phyloP scores from a whole-genome alignment of 2,329 filamentous ascomycete species.

The Cladosporium oxysporum region DNA sequence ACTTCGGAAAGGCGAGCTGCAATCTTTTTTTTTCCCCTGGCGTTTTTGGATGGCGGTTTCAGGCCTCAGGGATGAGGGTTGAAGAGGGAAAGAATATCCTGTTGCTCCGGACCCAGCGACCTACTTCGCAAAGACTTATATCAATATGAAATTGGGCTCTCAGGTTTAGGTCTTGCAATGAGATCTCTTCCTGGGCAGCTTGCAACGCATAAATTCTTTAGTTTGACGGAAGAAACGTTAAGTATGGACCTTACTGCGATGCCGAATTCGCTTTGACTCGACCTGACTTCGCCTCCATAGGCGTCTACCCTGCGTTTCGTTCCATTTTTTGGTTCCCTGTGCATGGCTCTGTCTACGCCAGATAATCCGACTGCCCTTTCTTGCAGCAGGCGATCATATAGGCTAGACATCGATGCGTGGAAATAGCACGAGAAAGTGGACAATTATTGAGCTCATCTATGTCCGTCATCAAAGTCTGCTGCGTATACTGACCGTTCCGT shows the following conservation, averaged over 20 bases:
- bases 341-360: not conserved
- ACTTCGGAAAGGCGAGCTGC: not conserved
- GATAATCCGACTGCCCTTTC: not conserved
- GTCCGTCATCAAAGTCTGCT: not conserved
- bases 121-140: not conserved
- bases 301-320: too few relatives aligned
- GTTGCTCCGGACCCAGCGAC: not conserved
- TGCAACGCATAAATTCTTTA: not conserved
- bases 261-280: too few relatives aligned
- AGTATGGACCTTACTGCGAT: too few relatives aligned
- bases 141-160: not conserved
- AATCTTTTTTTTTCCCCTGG: not conserved
- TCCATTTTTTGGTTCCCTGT: rapidly evolving
- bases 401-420: not conserved
- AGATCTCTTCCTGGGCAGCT: not conserved
- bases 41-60: not conserved
- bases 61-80: not conserved
- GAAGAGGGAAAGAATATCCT: not conserved
- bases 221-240: not conserved
- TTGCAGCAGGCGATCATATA: not conserved
- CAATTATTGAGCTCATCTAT: not conserved
- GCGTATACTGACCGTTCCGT: not conserved
- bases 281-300: too few relatives aligned
- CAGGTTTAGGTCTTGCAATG: not conserved
- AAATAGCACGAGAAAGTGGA: not conserved